Evolutionary conservation across 1,139 yeast genomes (phyloP), one percentile per base, ranked within the genome.

Genomic region (Debaryomyces psychrophilus): DNA sequence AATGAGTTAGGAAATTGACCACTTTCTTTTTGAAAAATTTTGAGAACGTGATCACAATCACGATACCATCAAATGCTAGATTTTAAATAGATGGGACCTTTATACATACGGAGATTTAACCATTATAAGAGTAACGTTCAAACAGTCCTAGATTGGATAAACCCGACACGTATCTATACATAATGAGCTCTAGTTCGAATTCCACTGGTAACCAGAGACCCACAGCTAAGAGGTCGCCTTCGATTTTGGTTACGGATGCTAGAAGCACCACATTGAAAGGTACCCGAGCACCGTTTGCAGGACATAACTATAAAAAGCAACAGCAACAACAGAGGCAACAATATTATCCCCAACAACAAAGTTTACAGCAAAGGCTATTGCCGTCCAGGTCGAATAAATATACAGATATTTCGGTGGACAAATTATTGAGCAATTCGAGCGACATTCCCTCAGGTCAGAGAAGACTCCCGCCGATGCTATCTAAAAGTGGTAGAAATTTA

Each of bases 221-320:
- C 6, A 84, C 89, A 2, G 90, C 95, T n/a, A 87, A 87, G 57
- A 70, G 97, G 56, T 87, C 97, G 23, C 97, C 98, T 5, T 89
- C 97, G 1, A 92, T 92, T 60, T 73, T 92, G 46, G 98, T 92
- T 31, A 92, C 97, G 0, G 98, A 92, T 67, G 82, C 87, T 3
- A 74, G 98, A 52, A 80, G 82, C 44, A 76, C 81, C 44, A 77
- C 65, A 14, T 56, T 78, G 18, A 77, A 78, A 47, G 81, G 87
- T 8, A 71, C 82, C 14, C 69, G 89, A 47, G 97, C 97, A 0
- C 97, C 97, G 3, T 90, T 90, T 77, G 97, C 95, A 2, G 85
- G 85, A 31, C 83, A 77, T 46, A 71, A 70, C 52, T 72, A 61
- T 54, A 68, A 64, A 50, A 71, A 71, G 47, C 77, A 73, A 44